phyloP scores from a whole-genome alignment of 208 protist species.

The Leishmania gerbilli region DNA sequence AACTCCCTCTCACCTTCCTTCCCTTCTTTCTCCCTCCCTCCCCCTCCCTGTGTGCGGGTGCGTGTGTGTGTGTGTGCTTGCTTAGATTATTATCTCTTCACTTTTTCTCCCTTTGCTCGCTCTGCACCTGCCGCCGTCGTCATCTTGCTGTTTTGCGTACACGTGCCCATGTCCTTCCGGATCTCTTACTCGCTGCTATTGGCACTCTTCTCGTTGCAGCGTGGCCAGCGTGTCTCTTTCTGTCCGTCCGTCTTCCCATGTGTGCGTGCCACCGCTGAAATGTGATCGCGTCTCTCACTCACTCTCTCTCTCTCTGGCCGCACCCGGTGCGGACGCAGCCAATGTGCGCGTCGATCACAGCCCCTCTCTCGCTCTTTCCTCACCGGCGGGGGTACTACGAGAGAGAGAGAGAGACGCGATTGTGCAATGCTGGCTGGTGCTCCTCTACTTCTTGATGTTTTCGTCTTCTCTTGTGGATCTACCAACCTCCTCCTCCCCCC shows the following conservation, averaged over 20 bases:
- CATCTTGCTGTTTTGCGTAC: conserved; percentile 1
- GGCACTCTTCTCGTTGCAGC: not conserved
- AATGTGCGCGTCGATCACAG: not conserved
- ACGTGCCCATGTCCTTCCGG: not conserved
- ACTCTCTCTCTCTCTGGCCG: not conserved
- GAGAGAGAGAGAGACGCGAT: not conserved
- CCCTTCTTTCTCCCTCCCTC: not conserved
- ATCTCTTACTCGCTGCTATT: conserved; percentile 5
- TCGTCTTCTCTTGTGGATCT: not conserved
- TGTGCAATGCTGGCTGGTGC: not conserved
- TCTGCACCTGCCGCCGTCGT: not conserved
- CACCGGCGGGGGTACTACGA: not conserved
- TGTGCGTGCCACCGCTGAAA: not conserved
- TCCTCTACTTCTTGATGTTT: not conserved
- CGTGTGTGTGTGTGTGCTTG: too few species aligned
- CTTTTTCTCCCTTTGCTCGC: conserved; percentile 2
- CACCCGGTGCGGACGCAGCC: not conserved
- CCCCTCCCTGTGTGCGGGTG: too few species aligned
- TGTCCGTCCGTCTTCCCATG: not conserved
- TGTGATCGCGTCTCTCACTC: not conserved
- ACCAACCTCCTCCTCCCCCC: not conserved
- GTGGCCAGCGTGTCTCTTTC: not conserved
- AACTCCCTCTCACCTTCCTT: not conserved
- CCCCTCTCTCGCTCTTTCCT: not conserved
- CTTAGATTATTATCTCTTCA: not conserved